These are phyloP conservation scores for Colletotrichum neosansevieriae DNA, from an alignment of 2,329 filamentous ascomycete species.

Conservation along the genomic window DNA sequence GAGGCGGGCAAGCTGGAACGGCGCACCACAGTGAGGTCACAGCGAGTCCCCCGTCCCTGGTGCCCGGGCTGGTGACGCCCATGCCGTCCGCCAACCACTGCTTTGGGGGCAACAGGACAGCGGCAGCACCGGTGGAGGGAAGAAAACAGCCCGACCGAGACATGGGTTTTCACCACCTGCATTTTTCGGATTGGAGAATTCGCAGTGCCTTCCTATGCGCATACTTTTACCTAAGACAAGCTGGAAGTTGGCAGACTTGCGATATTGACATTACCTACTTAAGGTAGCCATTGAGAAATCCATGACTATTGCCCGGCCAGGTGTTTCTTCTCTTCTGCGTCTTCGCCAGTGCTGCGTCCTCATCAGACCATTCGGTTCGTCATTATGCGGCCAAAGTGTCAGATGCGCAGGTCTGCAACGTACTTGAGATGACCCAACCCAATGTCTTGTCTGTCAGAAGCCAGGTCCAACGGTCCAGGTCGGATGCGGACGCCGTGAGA, in stretches of 20 bases:
- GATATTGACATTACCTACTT: slow-evolving; percentile 7
- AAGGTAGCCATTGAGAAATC: neutral
- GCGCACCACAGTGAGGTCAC: slow-evolving; percentile 39
- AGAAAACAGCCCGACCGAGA: neutral
- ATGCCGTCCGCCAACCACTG: slow-evolving; percentile 22
- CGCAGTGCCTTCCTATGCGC: slow-evolving; percentile 1
- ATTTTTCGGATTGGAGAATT: slow-evolving; percentile 13
- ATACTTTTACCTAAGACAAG: slow-evolving; percentile 28
- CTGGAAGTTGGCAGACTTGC: slow-evolving; percentile 1
- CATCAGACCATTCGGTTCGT: slow-evolving; percentile 16
- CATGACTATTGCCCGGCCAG: neutral
- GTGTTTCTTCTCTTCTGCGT: neutral
- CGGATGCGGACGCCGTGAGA: slow-evolving; percentile 25
- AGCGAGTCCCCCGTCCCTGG: slow-evolving; percentile 14
- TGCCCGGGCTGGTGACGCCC: slow-evolving; percentile 32
- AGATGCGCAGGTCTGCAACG: slow-evolving; percentile 10
- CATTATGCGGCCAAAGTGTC: slow-evolving; percentile 18
- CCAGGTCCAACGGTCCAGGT: slow-evolving; percentile 20
- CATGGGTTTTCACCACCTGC: slow-evolving; percentile 11
- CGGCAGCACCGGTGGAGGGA: neutral
- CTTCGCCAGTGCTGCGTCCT: neutral
- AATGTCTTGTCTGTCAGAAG: slow-evolving; percentile 25
- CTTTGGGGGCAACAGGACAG: slow-evolving; percentile 19
- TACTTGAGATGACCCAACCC: slow-evolving; percentile 21
- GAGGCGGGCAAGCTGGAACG: slow-evolving; percentile 35